Percentiles rank a stretch among this genome's conserved stretches.
Conservation (phyloP, 2,329 filamentous ascomycete genomes). For the Ophiostoma ulmi region DNA sequence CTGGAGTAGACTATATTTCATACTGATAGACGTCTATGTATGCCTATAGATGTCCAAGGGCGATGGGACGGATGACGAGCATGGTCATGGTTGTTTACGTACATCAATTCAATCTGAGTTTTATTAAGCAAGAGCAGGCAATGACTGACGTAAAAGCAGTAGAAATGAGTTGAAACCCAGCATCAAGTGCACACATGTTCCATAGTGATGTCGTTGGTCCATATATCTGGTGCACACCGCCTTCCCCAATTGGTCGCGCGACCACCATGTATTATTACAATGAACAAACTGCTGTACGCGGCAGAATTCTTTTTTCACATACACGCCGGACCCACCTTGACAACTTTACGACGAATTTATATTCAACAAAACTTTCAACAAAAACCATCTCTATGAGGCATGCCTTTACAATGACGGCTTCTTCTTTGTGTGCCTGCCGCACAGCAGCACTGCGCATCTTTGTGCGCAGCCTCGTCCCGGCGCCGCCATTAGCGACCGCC, state of each 20-base stretch:
- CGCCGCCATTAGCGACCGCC: not conserved
- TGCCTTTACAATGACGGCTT: conserved; percentile 18
- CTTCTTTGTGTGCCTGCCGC: conserved; percentile 24
- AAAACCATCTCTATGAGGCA: not conserved
- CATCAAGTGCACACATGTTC: no score
- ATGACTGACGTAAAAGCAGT: no score
- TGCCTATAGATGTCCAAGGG: not conserved
- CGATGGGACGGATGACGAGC: not conserved
- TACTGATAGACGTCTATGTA: not conserved
- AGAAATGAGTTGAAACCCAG: no score
- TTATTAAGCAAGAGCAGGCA: not conserved
- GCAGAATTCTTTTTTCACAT: conserved; percentile 13
- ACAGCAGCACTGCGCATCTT: conserved; percentile 26
- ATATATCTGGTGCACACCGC: not conserved
- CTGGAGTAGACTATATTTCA: conserved; percentile 58
- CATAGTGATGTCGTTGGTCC: not conserved
- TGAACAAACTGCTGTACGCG: not conserved
- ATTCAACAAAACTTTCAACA: not conserved
- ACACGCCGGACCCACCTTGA: not conserved
- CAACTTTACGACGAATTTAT: not conserved
- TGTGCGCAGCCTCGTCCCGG: conserved; percentile 24
- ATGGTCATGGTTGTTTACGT: not conserved
- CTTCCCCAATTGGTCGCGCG: not conserved
- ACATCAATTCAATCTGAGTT: not conserved
- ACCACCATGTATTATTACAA: not conserved